These are phyloP conservation scores for Rubia yunnanensis DNA, from an alignment of 257 asterid species.

Conservation along the genomic window DNA sequence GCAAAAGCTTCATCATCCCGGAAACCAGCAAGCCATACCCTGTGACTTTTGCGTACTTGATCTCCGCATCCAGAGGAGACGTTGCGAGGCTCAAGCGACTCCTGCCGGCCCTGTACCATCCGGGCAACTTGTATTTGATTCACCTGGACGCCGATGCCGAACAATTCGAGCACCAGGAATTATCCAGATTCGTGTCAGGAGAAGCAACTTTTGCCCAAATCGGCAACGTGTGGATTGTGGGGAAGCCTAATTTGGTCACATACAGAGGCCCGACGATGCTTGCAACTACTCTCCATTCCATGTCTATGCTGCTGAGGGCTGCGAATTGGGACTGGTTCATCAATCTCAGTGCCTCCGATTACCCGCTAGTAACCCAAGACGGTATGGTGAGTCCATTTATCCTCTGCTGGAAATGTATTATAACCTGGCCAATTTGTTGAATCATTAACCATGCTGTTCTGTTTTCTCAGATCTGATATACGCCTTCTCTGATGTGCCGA, in stretches of 20 bases:
- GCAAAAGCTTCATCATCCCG: slow-evolving; percentile 38
- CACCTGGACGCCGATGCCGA: slow-evolving; percentile 76
- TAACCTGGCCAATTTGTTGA: not conserved
- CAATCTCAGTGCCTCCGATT: slow-evolving; percentile 90
- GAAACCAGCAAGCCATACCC: slow-evolving; percentile 39
- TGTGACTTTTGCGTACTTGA: slow-evolving; percentile 71
- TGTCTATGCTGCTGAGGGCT: slow-evolving; percentile 50
- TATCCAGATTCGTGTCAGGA: slow-evolving; percentile 50
- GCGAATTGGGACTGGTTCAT: slow-evolving; percentile 92
- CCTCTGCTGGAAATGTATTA: not conserved
- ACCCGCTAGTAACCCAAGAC: slow-evolving; percentile 92
- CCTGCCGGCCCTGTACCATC: slow-evolving; percentile 71
- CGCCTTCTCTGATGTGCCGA: slow-evolving; percentile 69
- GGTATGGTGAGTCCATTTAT: slow-evolving; percentile 73
- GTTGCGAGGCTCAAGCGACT: slow-evolving; percentile 61
- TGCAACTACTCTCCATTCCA: slow-evolving; percentile 72
- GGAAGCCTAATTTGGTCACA: slow-evolving; percentile 60
- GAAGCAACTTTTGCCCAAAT: slow-evolving; percentile 42
- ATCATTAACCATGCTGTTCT: not conserved
- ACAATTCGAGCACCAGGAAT: slow-evolving; percentile 43
- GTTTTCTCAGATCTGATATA: slow-evolving; percentile 59
- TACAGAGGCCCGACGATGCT: slow-evolving; percentile 96
- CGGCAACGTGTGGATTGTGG: slow-evolving; percentile 73
- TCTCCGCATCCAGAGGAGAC: slow-evolving; percentile 82
- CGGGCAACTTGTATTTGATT: slow-evolving; percentile 58